Evolutionary conservation across 805 yeast species (phyloP), one percentile per base, ranked within the genome.

Genomic region (Debaryomyces hansenii): DNA sequence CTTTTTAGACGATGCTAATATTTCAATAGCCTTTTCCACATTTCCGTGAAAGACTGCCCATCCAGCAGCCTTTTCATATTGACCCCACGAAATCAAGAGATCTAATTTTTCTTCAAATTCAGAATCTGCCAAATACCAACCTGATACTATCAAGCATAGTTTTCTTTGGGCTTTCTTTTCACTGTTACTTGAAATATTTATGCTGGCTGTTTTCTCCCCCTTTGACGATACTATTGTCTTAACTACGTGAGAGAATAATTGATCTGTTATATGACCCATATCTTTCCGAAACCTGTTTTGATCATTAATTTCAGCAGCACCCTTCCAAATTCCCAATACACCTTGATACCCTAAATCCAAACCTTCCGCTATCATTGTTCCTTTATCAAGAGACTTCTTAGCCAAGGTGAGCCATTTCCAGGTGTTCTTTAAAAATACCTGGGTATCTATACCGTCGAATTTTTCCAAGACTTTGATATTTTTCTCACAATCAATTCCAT

Each of bases 31-130:
- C 41, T 83, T 77, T 2, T 80, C 77, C 2, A 92, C 87, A 62
- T 90, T 88, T 5, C 96, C 97, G 60, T 89, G 92, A 64, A 92
- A 92, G 0, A 90, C 91, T 0, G 97, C 97, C 96, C 96, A 89
- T 0, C 96, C 98, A 0, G 97, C 99, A 0, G 99, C 98, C 60
- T 92, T 84, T 50, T 90, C 96, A 51, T 78, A 79, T 48, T 80
- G 78, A 0, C 87, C 90, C 12, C 70, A 63, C 0, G 69, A 64
- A 18, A 84, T 80, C 35, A 92, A 72, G 35, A 74, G 71, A 18
- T 69, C 66, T 34, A 87, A 75, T 50, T 85, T 83, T 34, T 78
- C 82, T 53, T 90, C 96, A 50, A 90, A 76, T 60, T 89, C 96
- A 20, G 79, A 70, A 14, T 80, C 78, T 1, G 90, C 83, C 56